Conservation (phyloP, 768 basidiomycete species). For the Lepiota subincarnata region DNA sequence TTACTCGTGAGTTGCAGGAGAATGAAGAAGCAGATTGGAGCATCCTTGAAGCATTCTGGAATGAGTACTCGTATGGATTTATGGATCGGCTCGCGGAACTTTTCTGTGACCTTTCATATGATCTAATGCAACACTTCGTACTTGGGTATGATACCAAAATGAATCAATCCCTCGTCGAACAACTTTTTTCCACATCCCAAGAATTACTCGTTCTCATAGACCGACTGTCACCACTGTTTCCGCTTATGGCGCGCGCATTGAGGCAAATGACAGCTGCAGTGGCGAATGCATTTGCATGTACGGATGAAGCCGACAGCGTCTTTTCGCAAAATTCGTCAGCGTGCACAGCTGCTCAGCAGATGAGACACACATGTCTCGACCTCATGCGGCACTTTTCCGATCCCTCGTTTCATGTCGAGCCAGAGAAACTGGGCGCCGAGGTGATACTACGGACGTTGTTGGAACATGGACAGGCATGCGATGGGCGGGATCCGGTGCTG, state of each 20-base stretch:
- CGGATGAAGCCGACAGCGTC: slow-evolving; percentile 31
- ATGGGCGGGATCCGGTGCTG: slow-evolving; percentile 48
- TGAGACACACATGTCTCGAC: slow-evolving; percentile 49
- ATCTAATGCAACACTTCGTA: slow-evolving; percentile 52
- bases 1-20: slow-evolving; percentile 45
- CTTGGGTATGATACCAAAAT: slow-evolving; percentile 23
- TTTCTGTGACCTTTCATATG: slow-evolving; percentile 37
- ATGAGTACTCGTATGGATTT: slow-evolving; percentile 53
- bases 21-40: slow-evolving; percentile 53
- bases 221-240: slow-evolving; percentile 41
- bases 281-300: slow-evolving; percentile 54
- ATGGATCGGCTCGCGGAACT: slow-evolving; percentile 43
- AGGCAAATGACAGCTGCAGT: slow-evolving; percentile 39
- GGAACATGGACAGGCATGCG: slow-evolving; percentile 31
- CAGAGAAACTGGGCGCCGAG: slow-evolving; percentile 38
- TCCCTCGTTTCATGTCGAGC: slow-evolving; percentile 22
- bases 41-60: slow-evolving; percentile 57
- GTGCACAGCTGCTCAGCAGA: slow-evolving; percentile 36
- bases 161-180: slow-evolving; percentile 42
- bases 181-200: slow-evolving; percentile 50
- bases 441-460: slow-evolving; percentile 55
- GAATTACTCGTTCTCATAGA: slow-evolving; percentile 52
- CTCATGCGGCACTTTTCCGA: slow-evolving; percentile 35
- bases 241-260: slow-evolving; percentile 47
- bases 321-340: slow-evolving; percentile 37